A percentile compares a stretch with the other conserved stretches of the same genome.
Conservation (phyloP, 202 grass and related monocot species). For the Digitaria exilis region DNA sequence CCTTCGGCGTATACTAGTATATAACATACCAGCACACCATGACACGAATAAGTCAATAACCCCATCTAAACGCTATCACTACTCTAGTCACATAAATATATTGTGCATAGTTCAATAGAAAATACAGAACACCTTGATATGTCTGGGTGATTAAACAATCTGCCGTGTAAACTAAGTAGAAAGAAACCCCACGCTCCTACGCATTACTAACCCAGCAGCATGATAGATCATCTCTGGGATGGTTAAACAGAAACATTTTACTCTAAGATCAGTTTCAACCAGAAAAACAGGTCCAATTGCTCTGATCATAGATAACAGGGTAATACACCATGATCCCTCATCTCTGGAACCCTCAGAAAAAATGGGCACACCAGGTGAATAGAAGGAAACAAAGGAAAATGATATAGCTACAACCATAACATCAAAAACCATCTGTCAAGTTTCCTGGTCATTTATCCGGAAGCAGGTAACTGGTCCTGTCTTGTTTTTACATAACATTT, state of each 20-base stretch:
- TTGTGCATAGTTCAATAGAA: slow-evolving; percentile 5
- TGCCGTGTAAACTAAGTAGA: neutral
- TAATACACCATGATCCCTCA: neutral
- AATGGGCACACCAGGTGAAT: neutral
- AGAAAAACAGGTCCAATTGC: neutral
- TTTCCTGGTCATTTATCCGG: neutral
- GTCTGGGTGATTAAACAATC: neutral
- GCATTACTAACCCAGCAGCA: neutral
- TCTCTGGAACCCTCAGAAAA: neutral
- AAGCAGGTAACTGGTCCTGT: neutral
- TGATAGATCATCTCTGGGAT: neutral
- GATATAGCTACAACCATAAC: neutral
- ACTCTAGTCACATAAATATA: neutral
- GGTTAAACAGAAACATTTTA: neutral
- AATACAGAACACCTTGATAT: neutral
- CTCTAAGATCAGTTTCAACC: neutral
- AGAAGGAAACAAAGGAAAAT: neutral
- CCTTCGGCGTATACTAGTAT: too few species aligned
- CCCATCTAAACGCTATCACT: neutral
- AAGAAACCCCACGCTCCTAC: neutral
- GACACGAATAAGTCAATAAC: too few species aligned
- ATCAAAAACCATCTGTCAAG: neutral
- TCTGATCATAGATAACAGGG: neutral
- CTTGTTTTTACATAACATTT: neutral
- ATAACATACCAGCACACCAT: neutral